Conservation (phyloP, 805 yeast genomes). For the Hanseniaspora mollemarum region DNA sequence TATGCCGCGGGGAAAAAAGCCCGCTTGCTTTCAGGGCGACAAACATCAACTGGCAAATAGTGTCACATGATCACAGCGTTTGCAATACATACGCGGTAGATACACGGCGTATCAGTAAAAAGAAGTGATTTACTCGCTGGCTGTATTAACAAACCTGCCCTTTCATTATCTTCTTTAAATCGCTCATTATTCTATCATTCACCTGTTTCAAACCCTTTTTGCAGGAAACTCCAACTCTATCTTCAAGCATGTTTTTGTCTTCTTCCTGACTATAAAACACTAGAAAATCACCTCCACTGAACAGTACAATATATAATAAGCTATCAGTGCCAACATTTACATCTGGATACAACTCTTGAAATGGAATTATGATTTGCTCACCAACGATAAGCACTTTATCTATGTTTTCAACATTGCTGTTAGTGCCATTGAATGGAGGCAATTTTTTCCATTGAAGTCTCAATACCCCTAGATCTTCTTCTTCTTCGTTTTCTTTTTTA, state of each 20-base stretch:
- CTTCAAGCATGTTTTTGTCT: not conserved
- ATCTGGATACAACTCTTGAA: not conserved
- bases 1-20: too few relatives aligned
- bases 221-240: not conserved
- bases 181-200: constrained; percentile 1
- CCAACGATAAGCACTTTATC: constrained; percentile 9
- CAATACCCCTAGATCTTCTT: constrained; percentile 3
- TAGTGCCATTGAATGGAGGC: constrained; percentile 1
- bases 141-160: constrained; percentile 5
- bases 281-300: constrained; percentile 13
- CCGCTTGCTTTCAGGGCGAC: too few relatives aligned
- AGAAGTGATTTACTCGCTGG: too few relatives aligned
- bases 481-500: not conserved
- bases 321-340: not conserved
- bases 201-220: not conserved
- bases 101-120: too few relatives aligned
- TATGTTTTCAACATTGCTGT: not conserved
- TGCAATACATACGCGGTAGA: too few relatives aligned
- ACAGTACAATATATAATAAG: constrained; percentile 2
- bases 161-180: constrained; percentile 1
- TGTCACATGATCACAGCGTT: too few relatives aligned
- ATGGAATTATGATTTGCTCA: constrained; percentile 11
- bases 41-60: too few relatives aligned
- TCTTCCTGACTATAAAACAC: constrained; percentile 11
- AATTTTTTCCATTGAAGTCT: constrained; percentile 5